Conservation (phyloP, 805 yeast genomes). For the Hanseniaspora thailandica region DNA sequence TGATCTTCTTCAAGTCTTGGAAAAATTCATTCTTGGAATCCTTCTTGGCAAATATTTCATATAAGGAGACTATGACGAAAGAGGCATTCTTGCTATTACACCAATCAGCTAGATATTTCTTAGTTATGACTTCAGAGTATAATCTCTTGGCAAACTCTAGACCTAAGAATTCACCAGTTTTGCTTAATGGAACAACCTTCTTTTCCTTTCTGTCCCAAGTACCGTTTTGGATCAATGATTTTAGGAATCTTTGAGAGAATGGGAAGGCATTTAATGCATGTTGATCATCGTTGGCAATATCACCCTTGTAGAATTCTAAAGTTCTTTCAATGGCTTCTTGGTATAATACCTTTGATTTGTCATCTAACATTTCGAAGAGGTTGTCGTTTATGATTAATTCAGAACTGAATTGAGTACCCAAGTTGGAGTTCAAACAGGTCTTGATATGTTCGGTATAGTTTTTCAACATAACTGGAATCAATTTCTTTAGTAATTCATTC, state of each 20-base stretch:
- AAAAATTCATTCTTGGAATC: constrained; percentile 39
- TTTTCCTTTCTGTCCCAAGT: constrained; percentile 62
- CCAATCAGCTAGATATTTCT: constrained; percentile 51
- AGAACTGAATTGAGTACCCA: constrained; percentile 73
- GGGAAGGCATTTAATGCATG: constrained; percentile 57
- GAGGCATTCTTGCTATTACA: constrained; percentile 55
- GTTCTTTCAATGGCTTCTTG: constrained; percentile 44
- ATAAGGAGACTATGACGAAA: constrained; percentile 70
- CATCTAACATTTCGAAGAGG: constrained; percentile 33
- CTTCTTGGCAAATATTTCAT: constrained; percentile 45
- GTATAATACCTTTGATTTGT: constrained; percentile 30
- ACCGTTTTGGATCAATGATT: constrained; percentile 72
- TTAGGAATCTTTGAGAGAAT: constrained; percentile 60
- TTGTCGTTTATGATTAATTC: constrained; percentile 58
- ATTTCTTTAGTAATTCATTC: constrained; percentile 50
- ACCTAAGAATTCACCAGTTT: constrained; percentile 39
- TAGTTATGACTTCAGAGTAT: constrained; percentile 41
- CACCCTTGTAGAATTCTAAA: constrained; percentile 51
- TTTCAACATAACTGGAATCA: constrained; percentile 54
- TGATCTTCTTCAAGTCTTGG: constrained; percentile 42
- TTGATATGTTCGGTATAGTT: constrained; percentile 41
- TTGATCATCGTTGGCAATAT: constrained; percentile 44
- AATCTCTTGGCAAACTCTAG: constrained; percentile 46
- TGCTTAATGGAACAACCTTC: constrained; percentile 35
- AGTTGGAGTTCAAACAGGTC: constrained; percentile 48